A percentile compares a stretch with the other conserved stretches of the same genome.
phyloP scores from a whole-genome alignment of 1,284 basidiomycete species.

The Trametes polyzona region DNA sequence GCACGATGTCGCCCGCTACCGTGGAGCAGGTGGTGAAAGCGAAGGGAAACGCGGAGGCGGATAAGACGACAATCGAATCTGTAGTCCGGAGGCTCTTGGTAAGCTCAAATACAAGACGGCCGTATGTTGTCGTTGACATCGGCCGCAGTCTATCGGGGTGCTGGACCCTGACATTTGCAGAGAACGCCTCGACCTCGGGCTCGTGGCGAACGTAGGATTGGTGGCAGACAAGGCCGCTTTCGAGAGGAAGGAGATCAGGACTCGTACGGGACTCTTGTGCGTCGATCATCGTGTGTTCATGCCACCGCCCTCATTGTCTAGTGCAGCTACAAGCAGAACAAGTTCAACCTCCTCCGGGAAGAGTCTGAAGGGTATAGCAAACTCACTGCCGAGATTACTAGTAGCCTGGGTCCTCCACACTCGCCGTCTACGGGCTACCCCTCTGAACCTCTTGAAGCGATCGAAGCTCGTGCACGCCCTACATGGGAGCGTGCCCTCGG shows the following conservation, averaged over 20 bases:
- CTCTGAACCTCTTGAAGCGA: constrained; percentile 55
- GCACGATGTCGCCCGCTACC: constrained; percentile 26
- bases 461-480: constrained; percentile 68
- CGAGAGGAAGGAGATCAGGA: constrained; percentile 78
- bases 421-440: constrained; percentile 62
- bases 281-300: constrained; percentile 35
- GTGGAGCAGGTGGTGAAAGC: constrained; percentile 46
- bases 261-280: constrained; percentile 79
- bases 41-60: constrained; percentile 57
- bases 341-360: constrained; percentile 96
- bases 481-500: constrained; percentile 90
- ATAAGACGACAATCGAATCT: constrained; percentile 61
- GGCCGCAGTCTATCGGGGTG: constrained; percentile 52
- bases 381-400: constrained; percentile 84
- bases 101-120: constrained; percentile 32
- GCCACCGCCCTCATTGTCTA: not conserved
- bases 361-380: constrained; percentile 98
- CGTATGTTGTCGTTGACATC: not conserved
- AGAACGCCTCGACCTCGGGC: constrained; percentile 69
- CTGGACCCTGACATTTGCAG: constrained; percentile 63
- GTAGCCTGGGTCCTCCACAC: constrained; percentile 76
- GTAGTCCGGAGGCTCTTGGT: constrained; percentile 71
- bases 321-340: constrained; percentile 93
- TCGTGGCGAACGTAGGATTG: constrained; percentile 65
- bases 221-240: constrained; percentile 64